Evolutionary conservation across 768 basidiomycete species (phyloP), one percentile per base, ranked within the genome.

Genomic region (Mycena haematopus): DNA sequence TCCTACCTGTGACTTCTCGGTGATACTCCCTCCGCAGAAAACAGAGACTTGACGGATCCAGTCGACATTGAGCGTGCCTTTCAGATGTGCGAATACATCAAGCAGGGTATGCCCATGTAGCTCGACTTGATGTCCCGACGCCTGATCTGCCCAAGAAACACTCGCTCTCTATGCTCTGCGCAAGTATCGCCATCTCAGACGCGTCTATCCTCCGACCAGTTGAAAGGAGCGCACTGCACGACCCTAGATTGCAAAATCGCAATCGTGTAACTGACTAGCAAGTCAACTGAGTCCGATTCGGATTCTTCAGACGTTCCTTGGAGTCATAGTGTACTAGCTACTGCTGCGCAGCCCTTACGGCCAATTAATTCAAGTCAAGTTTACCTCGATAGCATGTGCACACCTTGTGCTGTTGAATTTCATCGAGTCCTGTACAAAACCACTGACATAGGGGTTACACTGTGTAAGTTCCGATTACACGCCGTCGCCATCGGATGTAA

Each of bases 141-240:
- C n/a, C 50, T 52, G 31, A 52, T 35, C 21, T 4, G 6, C 33
- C 27, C 52, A 68, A 93, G 92, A 94, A 77, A 93, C 92, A 0
- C 79, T 94, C 46, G 92, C 92, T 0, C 74, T 95, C 22, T 94
- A 95, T 69, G 87, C 90, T 1, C 75, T 95, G 46, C 83, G 89
- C 66, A 95, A 95, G 75, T 95, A 94, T 69, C 85, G 93, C 49
- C 84, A 93, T 71, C 76, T 95, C 65, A 90, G 85, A 71, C 81
- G 88, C 59, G 86, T 87, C 79, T 94, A 94, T 71, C 84, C 85
- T 57, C 27, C 73, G 71, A 29, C 56, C 68, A 55, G 68, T 70
- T 50, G 73, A 74, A 35, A 7, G 14, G 14, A 36, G 9, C 5
- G 6, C 15, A 29, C 40, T n/a, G 9, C 40, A 42, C 19, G 36